Percentiles rank a stretch among this genome's conserved stretches.
These are phyloP conservation scores for Helianthus annuus DNA, from an alignment of 129 eudicot genomes.

Conservation along the genomic window HanXRQr2.0-SUNRISE NC_035440.2:91955651-91956150, in stretches of 20 bases:
- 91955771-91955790: constrained; percentile 73
- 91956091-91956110: no score
- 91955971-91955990: constrained; percentile 1
- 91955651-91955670: no score
- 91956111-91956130: no score
- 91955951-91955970: constrained; percentile 39
- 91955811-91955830: constrained; percentile 47
- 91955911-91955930: constrained; percentile 64
- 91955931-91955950: constrained; percentile 53
- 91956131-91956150: no score
- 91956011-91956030: constrained; percentile 23
- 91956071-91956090: background rate
- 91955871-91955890: constrained; percentile 66
- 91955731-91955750: no score
- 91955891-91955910: constrained; percentile 87
- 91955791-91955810: constrained; percentile 68
- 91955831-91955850: constrained; percentile 83
- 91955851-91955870: constrained; percentile 48
- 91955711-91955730: no score
- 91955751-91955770: constrained; percentile 38
- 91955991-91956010: constrained; percentile 28
- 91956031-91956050: constrained; percentile 5
- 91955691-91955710: no score
- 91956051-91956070: constrained; percentile 27
- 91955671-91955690: no score